Percentiles rank a stretch among this genome's conserved stretches.
Evolutionary conservation across 306 rosid species (phyloP).

Genomic region (Medicago lupulina): DNA sequence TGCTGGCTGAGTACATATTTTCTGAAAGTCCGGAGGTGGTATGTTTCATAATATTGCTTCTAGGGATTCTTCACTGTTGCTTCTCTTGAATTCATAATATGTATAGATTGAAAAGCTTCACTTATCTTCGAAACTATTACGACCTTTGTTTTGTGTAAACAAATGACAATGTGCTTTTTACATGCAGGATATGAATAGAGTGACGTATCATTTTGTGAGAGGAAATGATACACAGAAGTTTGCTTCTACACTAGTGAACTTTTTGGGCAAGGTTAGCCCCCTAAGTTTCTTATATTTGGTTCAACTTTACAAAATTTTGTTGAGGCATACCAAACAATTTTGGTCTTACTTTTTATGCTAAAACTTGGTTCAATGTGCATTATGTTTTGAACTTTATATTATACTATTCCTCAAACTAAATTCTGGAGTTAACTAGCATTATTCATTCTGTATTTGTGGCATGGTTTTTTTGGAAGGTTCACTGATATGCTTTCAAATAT

Average conservation of each 20-base stretch:
- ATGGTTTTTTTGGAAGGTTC: slow-evolving; percentile 23
- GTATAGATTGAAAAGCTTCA: slow-evolving; percentile 35
- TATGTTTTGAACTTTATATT: slow-evolving; percentile 4
- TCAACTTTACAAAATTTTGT: slow-evolving; percentile 28
- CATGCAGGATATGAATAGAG: slow-evolving; percentile 90
- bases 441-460: slow-evolving; percentile 32
- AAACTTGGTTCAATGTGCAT: slow-evolving; percentile 33
- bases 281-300: slow-evolving; percentile 14
- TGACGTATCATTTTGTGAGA: slow-evolving; percentile 75
- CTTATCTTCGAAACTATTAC: slow-evolving; percentile 21
- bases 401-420: slow-evolving; percentile 33
- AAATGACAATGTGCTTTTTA: slow-evolving; percentile 40
- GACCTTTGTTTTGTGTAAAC: slow-evolving; percentile 18
- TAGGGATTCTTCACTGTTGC: slow-evolving; percentile 21
- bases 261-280: slow-evolving; percentile 82
- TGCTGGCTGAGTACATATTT: slow-evolving; percentile 89
- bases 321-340: slow-evolving; percentile 27
- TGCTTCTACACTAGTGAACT: slow-evolving; percentile 75
- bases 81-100: slow-evolving; percentile 35
- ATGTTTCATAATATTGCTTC: slow-evolving; percentile 46
- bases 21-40: slow-evolving; percentile 95
- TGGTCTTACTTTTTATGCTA: slow-evolving; percentile 25
- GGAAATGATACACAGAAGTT: slow-evolving; percentile 84
- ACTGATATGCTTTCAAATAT: slow-evolving; percentile 49
- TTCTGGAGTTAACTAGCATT: slow-evolving; percentile 28